phyloP scores from a whole-genome alignment of 176 grass and related monocot species.

The Saccharum spontaneum region DNA sequence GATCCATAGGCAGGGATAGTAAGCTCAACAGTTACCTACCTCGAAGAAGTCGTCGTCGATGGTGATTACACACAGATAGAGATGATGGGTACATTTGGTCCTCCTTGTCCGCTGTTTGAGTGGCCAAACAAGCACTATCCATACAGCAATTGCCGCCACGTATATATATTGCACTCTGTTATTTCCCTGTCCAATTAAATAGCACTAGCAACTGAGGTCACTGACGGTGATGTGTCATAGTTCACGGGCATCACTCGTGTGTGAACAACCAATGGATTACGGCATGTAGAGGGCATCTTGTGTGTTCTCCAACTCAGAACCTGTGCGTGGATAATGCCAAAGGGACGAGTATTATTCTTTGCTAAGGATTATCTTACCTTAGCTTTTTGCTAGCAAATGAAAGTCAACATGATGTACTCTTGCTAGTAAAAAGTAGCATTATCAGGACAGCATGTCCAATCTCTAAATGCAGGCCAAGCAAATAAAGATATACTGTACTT shows the following conservation, averaged over 20 bases:
- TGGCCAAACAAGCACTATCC: constrained; percentile 12
- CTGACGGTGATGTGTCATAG: not conserved
- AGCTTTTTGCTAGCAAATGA: not conserved
- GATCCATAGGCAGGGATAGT: no score
- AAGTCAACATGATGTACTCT: not conserved
- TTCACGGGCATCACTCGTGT: not conserved
- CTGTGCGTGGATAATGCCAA: not conserved
- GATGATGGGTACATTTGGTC: not conserved
- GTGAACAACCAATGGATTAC: not conserved
- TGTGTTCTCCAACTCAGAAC: constrained; percentile 4
- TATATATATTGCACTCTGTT: not conserved
- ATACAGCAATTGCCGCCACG: not conserved
- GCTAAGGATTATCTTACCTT: not conserved
- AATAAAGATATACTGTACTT: not conserved
- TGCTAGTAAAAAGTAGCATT: constrained; percentile 1
- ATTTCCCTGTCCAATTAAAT: not conserved
- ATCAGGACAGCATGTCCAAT: constrained; percentile 1
- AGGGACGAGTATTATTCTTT: not conserved
- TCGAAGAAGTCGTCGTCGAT: not conserved
- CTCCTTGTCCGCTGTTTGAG: not conserved
- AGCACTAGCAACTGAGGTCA: not conserved
- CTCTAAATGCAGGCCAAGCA: not conserved
- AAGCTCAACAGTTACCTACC: not conserved
- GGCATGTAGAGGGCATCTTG: not conserved
- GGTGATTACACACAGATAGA: not conserved